Evolutionary conservation across 306 rosid genomes (phyloP).

Genomic region (Psophocarpus tetragonolobus): DNA sequence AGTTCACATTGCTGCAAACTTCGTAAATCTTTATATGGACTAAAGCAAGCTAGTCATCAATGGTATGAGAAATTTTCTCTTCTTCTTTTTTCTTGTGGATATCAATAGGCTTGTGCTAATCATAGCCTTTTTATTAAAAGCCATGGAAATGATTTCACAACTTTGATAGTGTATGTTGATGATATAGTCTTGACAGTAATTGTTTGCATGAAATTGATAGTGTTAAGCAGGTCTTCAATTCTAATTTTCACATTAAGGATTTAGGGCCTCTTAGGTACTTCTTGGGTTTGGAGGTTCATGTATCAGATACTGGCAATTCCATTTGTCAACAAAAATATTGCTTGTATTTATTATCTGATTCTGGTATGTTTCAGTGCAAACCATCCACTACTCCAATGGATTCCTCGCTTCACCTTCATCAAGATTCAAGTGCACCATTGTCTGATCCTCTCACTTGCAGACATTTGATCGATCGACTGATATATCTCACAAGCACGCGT

Average conservation of each 20-base stretch:
- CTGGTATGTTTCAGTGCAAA: background rate
- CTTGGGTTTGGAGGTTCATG: background rate
- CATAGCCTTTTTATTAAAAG: background rate
- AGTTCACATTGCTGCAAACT: background rate
- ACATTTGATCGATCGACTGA: background rate
- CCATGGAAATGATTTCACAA: background rate
- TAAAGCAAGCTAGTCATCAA: background rate
- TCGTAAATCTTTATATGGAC: background rate
- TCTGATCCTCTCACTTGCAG: background rate
- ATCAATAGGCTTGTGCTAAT: background rate
- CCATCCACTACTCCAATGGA: background rate
- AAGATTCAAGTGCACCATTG: background rate
- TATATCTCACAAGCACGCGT: background rate
- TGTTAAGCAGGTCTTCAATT: no score
- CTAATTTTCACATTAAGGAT: no score
- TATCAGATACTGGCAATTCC: background rate
- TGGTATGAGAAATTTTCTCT: background rate
- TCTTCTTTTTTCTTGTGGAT: background rate
- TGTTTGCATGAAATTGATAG: background rate
- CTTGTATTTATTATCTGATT: background rate
- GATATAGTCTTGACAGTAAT: background rate
- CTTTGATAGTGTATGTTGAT: background rate
- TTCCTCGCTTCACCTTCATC: background rate
- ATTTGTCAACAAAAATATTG: background rate
- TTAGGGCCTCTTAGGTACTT: background rate